Conservation (phyloP, 768 basidiomycete species). For the Termitomyces sp. region DNA sequence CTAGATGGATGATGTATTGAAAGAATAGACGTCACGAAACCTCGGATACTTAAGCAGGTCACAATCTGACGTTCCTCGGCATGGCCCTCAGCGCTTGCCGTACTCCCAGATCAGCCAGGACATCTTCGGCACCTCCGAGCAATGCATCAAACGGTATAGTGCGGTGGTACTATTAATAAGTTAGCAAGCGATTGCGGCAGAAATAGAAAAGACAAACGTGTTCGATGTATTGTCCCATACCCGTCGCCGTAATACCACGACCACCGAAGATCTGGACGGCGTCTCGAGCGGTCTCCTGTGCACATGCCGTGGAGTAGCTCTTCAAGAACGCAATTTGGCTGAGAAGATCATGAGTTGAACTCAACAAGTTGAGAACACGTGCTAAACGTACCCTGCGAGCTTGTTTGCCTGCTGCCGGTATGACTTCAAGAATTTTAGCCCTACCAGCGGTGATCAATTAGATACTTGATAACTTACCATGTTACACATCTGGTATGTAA, state of each 20-base stretch:
- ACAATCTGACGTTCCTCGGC: constrained; percentile 62
- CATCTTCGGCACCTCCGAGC: constrained; percentile 71
- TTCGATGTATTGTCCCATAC: constrained; percentile 78
- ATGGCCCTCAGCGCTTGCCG: constrained; percentile 63
- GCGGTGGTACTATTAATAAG: constrained; percentile 52
- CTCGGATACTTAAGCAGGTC: background rate
- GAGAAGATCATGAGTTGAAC: background rate
- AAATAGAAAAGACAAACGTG: constrained; percentile 44
- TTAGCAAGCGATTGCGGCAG: constrained; percentile 1
- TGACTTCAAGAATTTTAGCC: constrained; percentile 25
- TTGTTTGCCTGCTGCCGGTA: constrained; percentile 76
- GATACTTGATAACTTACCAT: constrained; percentile 40
- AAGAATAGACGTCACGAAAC: background rate
- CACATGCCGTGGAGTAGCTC: constrained; percentile 60
- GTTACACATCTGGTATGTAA: constrained; percentile 87
- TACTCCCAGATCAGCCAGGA: constrained; percentile 64
- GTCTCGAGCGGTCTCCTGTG: constrained; percentile 63
- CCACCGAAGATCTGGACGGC: constrained; percentile 76
- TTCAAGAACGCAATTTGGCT: constrained; percentile 76
- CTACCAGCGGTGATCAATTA: background rate
- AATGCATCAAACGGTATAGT: constrained; percentile 68
- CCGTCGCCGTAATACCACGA: constrained; percentile 78
- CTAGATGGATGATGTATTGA: background rate
- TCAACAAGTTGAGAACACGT: background rate
- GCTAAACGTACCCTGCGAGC: constrained; percentile 61